Evolutionary conservation across 768 basidiomycete genomes (phyloP).

Genomic region (Naematelia aurantialba): DNA sequence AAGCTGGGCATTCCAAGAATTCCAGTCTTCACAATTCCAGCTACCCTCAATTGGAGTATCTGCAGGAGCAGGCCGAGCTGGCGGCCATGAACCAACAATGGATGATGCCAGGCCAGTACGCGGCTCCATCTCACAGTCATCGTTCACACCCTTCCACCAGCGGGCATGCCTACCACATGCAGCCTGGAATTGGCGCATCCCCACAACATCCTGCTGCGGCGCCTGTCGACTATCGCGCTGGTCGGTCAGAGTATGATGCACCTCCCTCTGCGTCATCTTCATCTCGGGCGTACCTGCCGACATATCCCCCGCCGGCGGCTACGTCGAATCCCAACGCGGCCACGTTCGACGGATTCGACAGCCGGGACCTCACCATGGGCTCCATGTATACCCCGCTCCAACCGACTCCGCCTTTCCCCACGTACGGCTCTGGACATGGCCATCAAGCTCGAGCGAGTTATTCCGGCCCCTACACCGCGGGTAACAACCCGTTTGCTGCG

Average conservation of each 20-base stretch:
- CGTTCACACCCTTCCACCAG: slow-evolving; percentile 14
- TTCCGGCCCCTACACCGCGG: slow-evolving; percentile 33
- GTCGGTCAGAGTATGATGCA: slow-evolving; percentile 25
- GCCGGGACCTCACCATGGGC: slow-evolving; percentile 25
- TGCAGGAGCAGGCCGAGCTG: slow-evolving; percentile 81
- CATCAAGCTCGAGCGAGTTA: slow-evolving; percentile 38
- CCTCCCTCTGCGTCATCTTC: slow-evolving; percentile 8
- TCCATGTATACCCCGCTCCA: slow-evolving; percentile 44
- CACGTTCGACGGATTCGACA: slow-evolving; percentile 35
- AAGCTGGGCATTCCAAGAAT: slow-evolving; percentile 55
- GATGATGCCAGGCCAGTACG: slow-evolving; percentile 38
- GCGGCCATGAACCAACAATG: slow-evolving; percentile 36
- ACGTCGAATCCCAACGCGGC: slow-evolving; percentile 20
- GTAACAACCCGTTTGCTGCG: slow-evolving; percentile 22
- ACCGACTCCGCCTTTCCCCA: slow-evolving; percentile 13
- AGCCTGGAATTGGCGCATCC: slow-evolving; percentile 34
- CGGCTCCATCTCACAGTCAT: slow-evolving; percentile 7
- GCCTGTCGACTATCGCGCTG: slow-evolving; percentile 5
- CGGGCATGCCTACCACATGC: slow-evolving; percentile 33
- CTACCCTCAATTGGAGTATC: slow-evolving; percentile 82
- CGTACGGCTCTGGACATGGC: slow-evolving; percentile 12
- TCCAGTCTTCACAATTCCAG: slow-evolving; percentile 58
- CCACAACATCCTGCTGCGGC: slow-evolving; percentile 16
- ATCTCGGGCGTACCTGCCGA: slow-evolving; percentile 20
- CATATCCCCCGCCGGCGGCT: slow-evolving; percentile 40